Conservation (phyloP, 768 basidiomycete species). For the Daedaleopsis nitida region DNA sequence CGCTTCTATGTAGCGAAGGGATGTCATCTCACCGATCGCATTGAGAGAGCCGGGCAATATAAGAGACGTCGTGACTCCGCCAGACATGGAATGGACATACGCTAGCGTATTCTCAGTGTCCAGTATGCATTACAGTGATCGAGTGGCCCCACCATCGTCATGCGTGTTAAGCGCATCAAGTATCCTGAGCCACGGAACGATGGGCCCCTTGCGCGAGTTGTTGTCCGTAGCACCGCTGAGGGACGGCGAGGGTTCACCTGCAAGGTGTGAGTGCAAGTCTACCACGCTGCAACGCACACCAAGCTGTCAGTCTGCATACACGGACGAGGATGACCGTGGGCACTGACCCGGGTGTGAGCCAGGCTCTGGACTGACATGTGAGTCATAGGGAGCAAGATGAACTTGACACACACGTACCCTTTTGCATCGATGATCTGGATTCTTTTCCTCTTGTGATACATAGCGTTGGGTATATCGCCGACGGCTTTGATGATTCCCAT, state of each 20-base stretch:
- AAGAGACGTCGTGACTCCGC: slow-evolving; percentile 74
- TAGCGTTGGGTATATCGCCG: slow-evolving; percentile 32
- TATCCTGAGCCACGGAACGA: slow-evolving; percentile 65
- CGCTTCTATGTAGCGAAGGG: neutral
- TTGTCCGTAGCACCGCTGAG: slow-evolving; percentile 47
- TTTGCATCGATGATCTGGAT: slow-evolving; percentile 51
- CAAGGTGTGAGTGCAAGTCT: slow-evolving; percentile 62
- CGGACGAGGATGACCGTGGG: neutral
- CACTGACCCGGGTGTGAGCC: slow-evolving; percentile 58
- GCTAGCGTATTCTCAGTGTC: slow-evolving; percentile 24
- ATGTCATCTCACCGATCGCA: slow-evolving; percentile 51
- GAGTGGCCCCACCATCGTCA: slow-evolving; percentile 42
- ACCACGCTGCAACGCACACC: slow-evolving; percentile 38
- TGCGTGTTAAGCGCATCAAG: slow-evolving; percentile 78
- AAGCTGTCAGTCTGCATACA: neutral
- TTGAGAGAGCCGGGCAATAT: slow-evolving; percentile 72
- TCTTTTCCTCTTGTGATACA: slow-evolving; percentile 5
- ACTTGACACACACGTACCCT: slow-evolving; percentile 25
- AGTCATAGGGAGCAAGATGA: neutral
- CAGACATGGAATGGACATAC: slow-evolving; percentile 59
- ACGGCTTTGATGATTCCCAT: slow-evolving; percentile 63
- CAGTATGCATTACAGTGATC: neutral
- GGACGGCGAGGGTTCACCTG: slow-evolving; percentile 34
- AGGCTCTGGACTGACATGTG: slow-evolving; percentile 41
- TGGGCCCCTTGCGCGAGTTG: slow-evolving; percentile 55